Base-by-base conservation (phyloP, 2,329 filamentous ascomycete species). In the Stachybotrys chlorohalonatus region DNA sequence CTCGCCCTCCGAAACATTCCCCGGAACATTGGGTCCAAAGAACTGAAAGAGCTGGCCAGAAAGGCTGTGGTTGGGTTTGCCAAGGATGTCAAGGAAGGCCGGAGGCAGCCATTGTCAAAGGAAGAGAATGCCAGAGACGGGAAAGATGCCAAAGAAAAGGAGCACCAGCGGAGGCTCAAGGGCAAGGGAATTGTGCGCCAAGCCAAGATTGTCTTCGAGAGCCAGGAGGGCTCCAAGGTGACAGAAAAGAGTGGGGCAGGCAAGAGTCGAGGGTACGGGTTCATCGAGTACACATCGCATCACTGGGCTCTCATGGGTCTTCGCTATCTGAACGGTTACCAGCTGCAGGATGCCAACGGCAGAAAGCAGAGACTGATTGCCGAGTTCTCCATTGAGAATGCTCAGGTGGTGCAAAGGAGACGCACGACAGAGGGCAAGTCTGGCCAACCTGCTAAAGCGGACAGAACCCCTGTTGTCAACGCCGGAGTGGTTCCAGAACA, bases 331-430 rank as follows among this genome's bases (percentile, higher is more conserved):
- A 99, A 99, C 68, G 92, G 93, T 1, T 86, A 82, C 56, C 74
- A 81, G 36, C 62, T 84, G 16, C 75, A 80, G 63, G 82, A 79
- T 59, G 72, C 76, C 30, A 72, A 81, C 53, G 91, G 94, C 60
- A 90, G 87, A 73, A 93, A 90, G 68, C 92, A 94, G 71, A 81
- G 94, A 11, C 74, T 99, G 52, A 90, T 99, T 66, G 93, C 93
- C 45, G 95, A 99, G 70, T 99, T 99, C 68, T 91, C 94, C 17
- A 96, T 99, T 68, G 94, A 99, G 73, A 99, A 99, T 64, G 92
- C 90, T 1, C 92, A 96, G 65, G 94, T 99, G 1, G 87, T 99
- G n/a, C 82, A 86, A 61, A 81, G 94, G 59, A 81, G 95, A 56
- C 65, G 63, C 49, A 67, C 66, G 36, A 67, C 64, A 11, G 69